These are phyloP conservation scores for Fusarium setosum DNA, from an alignment of 2,329 filamentous ascomycete species.

Conservation along the genomic window DNA sequence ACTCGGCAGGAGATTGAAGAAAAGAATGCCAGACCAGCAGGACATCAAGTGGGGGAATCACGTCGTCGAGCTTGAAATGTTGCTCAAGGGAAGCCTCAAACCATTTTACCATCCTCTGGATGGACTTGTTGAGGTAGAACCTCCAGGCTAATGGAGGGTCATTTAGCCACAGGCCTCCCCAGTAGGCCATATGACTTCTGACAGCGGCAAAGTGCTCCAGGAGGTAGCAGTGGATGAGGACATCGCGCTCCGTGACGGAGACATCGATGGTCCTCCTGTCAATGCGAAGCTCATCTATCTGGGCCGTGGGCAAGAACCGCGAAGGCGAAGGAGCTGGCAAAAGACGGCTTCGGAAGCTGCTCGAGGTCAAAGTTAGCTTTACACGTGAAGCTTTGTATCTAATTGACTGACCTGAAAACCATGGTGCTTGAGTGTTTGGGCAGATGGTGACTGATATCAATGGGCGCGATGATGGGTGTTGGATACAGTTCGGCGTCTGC, in stretches of 20 bases:
- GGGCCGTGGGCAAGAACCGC: background rate
- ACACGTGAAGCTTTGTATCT: no score
- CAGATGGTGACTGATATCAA: background rate
- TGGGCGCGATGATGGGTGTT: background rate
- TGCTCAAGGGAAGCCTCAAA: constrained; percentile 2
- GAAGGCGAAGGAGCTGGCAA: background rate
- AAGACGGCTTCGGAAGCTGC: background rate
- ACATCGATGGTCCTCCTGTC: background rate
- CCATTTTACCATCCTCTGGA: constrained; percentile 20
- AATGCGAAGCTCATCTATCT: constrained; percentile 4
- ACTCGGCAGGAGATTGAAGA: constrained; percentile 11
- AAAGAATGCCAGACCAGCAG: constrained; percentile 29
- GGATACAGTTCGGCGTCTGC: background rate
- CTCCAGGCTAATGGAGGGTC: constrained; percentile 20
- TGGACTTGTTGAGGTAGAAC: constrained; percentile 32
- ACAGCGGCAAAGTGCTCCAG: constrained; percentile 23
- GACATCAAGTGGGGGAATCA: constrained; percentile 23
- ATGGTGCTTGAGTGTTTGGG: background rate
- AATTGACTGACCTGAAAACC: constrained; percentile 5
- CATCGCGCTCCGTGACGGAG: constrained; percentile 4
- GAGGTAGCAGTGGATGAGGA: constrained; percentile 18
- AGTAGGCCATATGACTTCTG: constrained; percentile 21
- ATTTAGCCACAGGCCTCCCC: background rate
- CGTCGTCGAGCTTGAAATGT: background rate
- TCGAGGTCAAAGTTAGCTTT: background rate